Evolutionary conservation across 2,329 filamentous ascomycete species (phyloP), one percentile per base, ranked within the genome.

Genomic region (Aspergillus aculeatinus): DNA sequence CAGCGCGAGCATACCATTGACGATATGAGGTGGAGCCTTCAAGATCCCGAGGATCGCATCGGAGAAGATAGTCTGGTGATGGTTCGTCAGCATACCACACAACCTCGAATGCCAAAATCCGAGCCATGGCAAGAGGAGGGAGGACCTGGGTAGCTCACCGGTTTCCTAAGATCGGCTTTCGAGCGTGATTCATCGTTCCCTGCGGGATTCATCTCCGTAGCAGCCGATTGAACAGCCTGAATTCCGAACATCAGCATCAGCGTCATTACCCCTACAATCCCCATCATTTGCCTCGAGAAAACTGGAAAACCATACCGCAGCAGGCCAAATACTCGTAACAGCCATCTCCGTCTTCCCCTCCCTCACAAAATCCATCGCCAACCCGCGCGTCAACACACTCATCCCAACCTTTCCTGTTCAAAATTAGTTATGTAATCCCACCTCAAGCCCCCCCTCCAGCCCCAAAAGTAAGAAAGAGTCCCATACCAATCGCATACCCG

Each of bases 251-350:
- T n/a, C 21, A 58, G 52, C 50, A 49, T 44, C 16, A 44, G 10
- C 51, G 57, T 35, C 25, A 31, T 29, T 5, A 33, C 27, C 29
- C 55, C 31, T 7, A 16, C 39, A 6, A 6, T 1, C 16, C 16
- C 5, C 5, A 27, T 27, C 2, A 27, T 14, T 19, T 12, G n/a
- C 14, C 39, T 42, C 5, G 14, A 42, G 2, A 5, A 21, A 16
- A 33, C 12, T 19, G 21, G 19, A 12, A 5, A 33, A 44, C 77
- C 86, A 66, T 76, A 90, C 89, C 31, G 82, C 84, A 4, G 91
- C 91, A 11, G 91, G 91, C 92, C 92, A 96, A 5, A 96, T 83
- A 65, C 89, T 90, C 0, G 88, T 91, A 58, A 95, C 87, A 11
- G 89, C 88, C 89, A 94, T 92, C 5, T 85, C 79, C 0, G 69